Percentiles rank a stretch among this genome's conserved stretches.
Evolutionary conservation across 768 basidiomycete species (phyloP).

Genomic region (Kwoniella mangroviensis): DNA sequence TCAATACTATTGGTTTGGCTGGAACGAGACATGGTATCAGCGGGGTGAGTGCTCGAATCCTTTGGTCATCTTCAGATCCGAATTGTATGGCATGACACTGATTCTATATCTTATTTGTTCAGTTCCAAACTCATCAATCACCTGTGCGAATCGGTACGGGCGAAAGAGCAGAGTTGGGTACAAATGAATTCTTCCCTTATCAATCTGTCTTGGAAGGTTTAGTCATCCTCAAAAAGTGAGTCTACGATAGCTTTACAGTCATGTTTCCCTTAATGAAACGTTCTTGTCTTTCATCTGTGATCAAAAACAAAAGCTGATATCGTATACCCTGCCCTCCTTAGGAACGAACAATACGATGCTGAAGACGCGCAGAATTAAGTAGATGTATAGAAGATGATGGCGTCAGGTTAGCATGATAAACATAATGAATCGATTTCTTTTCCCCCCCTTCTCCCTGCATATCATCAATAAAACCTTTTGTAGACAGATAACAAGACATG

Average conservation of each 20-base stretch:
- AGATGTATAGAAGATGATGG: background rate
- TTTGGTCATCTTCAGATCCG: background rate
- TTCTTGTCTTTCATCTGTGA: no score
- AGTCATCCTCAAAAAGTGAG: constrained; percentile 88
- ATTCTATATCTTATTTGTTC: background rate
- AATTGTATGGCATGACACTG: background rate
- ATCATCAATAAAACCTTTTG: background rate
- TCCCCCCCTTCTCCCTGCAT: background rate
- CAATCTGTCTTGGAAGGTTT: constrained; percentile 89
- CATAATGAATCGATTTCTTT: background rate
- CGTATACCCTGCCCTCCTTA: constrained; percentile 18
- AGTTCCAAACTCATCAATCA: constrained; percentile 96
- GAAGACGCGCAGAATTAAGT: constrained; percentile 40
- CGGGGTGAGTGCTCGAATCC: constrained; percentile 50
- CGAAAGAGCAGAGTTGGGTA: constrained; percentile 92
- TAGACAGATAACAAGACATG: background rate
- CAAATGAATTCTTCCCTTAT: constrained; percentile 94
- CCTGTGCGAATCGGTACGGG: constrained; percentile 93
- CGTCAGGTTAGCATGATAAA: background rate
- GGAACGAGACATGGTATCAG: constrained; percentile 74
- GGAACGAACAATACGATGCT: constrained; percentile 59
- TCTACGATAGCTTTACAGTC: constrained; percentile 42
- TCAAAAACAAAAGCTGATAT: background rate
- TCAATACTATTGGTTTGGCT: constrained; percentile 96
- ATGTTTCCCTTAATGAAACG: no score